These are phyloP conservation scores for Protomyces macrosporus DNA, from an alignment of 1,139 yeast genomes.

Conservation along the genomic window DNA sequence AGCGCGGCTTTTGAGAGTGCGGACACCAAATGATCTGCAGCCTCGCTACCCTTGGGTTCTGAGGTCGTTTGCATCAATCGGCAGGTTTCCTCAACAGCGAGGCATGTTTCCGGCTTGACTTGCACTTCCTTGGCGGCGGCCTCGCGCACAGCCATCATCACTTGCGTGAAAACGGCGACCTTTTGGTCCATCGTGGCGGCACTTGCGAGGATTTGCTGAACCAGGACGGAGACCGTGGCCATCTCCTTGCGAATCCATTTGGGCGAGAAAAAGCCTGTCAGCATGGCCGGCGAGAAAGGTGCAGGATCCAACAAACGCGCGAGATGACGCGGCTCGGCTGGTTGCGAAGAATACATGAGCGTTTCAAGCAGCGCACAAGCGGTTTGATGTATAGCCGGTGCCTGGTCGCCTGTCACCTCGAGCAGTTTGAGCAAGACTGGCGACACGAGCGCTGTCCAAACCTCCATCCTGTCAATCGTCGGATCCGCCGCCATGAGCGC, in stretches of 20 bases:
- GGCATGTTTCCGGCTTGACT: slow-evolving; percentile 23
- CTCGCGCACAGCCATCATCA: slow-evolving; percentile 5
- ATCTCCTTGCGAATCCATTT: slow-evolving; percentile 27
- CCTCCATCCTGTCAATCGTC: neutral
- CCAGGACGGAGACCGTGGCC: neutral
- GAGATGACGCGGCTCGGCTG: slow-evolving; percentile 22
- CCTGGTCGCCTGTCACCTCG: slow-evolving; percentile 2
- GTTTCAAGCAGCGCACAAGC: neutral
- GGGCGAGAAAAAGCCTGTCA: slow-evolving; percentile 14
- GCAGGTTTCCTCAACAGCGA: slow-evolving; percentile 5
- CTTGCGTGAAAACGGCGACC: slow-evolving; percentile 9
- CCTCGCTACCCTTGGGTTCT: no score
- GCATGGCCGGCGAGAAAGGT: neutral
- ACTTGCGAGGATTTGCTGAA: slow-evolving; percentile 1
- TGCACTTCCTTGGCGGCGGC: slow-evolving; percentile 27
- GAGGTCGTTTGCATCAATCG: no score
- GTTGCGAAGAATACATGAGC: slow-evolving; percentile 4
- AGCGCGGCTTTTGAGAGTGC: no score
- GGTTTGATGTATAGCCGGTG: neutral
- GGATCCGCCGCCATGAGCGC: slow-evolving; percentile 17
- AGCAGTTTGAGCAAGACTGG: slow-evolving; percentile 2
- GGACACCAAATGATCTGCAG: no score
- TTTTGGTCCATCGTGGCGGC: neutral
- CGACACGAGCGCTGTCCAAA: slow-evolving; percentile 21
- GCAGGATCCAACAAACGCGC: slow-evolving; percentile 21